These are phyloP conservation scores for Myxozyma sirexii DNA, from an alignment of 805 yeast species.

Conservation along the genomic window DNA sequence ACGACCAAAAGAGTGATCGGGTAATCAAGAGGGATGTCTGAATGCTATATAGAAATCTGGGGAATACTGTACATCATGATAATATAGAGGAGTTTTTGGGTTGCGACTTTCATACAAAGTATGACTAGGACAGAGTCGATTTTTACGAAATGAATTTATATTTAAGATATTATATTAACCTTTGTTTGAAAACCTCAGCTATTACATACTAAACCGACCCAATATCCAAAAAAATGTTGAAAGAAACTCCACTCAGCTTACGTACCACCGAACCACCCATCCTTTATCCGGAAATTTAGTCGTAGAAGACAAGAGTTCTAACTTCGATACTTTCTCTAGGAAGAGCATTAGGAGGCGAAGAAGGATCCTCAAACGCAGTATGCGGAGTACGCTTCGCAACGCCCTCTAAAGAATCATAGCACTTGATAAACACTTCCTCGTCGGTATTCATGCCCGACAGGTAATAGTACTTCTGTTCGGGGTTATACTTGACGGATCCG, in stretches of 20 bases:
- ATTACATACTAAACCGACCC: not conserved
- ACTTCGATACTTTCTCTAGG: slow-evolving; percentile 37
- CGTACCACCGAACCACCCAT: not conserved
- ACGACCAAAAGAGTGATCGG: not conserved
- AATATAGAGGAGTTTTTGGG: too few species aligned
- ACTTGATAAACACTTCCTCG: slow-evolving; percentile 33
- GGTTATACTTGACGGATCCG: slow-evolving; percentile 31
- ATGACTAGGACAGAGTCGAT: too few species aligned
- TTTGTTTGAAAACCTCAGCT: too few species aligned
- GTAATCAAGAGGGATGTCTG: too few species aligned
- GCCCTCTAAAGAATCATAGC: slow-evolving; percentile 34
- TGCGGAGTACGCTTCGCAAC: slow-evolving; percentile 37
- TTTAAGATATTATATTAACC: too few species aligned
- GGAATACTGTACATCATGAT: too few species aligned
- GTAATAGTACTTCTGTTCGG: slow-evolving; percentile 34
- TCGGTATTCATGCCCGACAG: slow-evolving; percentile 30
- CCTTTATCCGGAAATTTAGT: too few species aligned
- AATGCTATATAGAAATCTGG: too few species aligned
- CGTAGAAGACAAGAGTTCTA: slow-evolving; percentile 35
- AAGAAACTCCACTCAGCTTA: not conserved
- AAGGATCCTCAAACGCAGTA: slow-evolving; percentile 36
- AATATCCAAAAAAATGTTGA: slow-evolving; percentile 1
- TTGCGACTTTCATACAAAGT: too few species aligned
- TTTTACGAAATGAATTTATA: too few species aligned
- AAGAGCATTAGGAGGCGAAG: slow-evolving; percentile 31